Evolutionary conservation across 257 asterid species (phyloP).

Genomic region (Solanum paucissectum): DNA sequence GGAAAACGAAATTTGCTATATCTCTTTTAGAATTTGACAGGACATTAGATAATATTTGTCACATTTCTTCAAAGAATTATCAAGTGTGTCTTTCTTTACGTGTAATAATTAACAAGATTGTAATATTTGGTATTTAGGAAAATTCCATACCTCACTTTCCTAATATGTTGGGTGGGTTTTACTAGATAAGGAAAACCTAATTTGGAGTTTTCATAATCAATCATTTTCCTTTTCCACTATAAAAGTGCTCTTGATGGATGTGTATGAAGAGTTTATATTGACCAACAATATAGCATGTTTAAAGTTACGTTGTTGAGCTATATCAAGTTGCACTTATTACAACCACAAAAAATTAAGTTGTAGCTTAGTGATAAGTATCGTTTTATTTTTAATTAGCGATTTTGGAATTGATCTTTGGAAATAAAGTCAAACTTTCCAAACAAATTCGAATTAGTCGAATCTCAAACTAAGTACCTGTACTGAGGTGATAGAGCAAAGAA

Average conservation of each 20-base stretch:
- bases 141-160: background rate
- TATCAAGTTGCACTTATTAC: background rate
- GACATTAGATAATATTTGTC: background rate
- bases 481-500: background rate
- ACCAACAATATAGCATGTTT: background rate
- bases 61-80: background rate
- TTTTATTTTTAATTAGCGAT: background rate
- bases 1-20: background rate
- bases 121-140: background rate
- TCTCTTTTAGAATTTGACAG: background rate
- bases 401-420: fast-evolving
- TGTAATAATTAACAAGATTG: background rate
- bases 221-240: background rate
- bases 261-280: background rate
- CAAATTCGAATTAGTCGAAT: background rate
- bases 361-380: background rate
- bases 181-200: background rate
- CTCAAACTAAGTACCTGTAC: fast-evolving
- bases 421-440: fast-evolving
- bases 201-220: background rate
- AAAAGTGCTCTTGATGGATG: background rate
- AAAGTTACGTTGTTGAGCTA: background rate
- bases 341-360: background rate
- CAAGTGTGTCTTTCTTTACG: background rate
- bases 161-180: background rate